Evolutionary conservation across 1,139 yeast species (phyloP).

Genomic region (Suhomyces wounanorum): DNA sequence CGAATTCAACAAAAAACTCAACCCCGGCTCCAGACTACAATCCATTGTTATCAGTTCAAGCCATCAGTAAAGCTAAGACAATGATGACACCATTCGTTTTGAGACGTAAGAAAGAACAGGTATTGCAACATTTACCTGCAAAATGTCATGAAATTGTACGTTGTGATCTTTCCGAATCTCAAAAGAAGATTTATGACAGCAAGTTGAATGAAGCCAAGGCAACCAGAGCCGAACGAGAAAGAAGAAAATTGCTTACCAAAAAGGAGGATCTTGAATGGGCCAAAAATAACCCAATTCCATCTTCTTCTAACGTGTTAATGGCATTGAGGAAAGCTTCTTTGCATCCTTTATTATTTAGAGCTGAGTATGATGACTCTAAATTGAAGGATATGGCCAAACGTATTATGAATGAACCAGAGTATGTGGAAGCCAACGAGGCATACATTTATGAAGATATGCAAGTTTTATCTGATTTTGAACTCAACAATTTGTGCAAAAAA

Average conservation of each 20-base stretch:
- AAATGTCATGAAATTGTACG: slow-evolving; percentile 64
- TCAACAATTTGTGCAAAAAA: slow-evolving; percentile 69
- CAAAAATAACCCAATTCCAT: slow-evolving; percentile 36
- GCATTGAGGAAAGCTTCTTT: slow-evolving; percentile 70
- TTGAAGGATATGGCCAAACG: slow-evolving; percentile 69
- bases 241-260: slow-evolving; percentile 45
- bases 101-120: slow-evolving; percentile 90
- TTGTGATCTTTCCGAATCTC: slow-evolving; percentile 64
- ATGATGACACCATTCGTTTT: slow-evolving; percentile 98
- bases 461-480: slow-evolving; percentile 92
- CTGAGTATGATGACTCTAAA: slow-evolving; percentile 53
- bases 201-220: slow-evolving; percentile 51
- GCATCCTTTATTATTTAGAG: slow-evolving; percentile 74
- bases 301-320: slow-evolving; percentile 64
- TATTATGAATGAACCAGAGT: slow-evolving; percentile 80
- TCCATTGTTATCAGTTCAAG: slow-evolving; percentile 86
- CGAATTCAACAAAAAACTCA: slow-evolving; percentile 8
- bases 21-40: slow-evolving; percentile 46
- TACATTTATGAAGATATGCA: slow-evolving; percentile 91
- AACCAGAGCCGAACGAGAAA: slow-evolving; percentile 52
- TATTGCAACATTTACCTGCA: slow-evolving; percentile 80
- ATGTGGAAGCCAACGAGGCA: slow-evolving; percentile 68
- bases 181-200: slow-evolving; percentile 59
- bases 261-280: slow-evolving; percentile 39
- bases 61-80: slow-evolving; percentile 88